Conservation (phyloP, 2,329 filamentous ascomycete species). For the Microcyclospora pomicola region DNA sequence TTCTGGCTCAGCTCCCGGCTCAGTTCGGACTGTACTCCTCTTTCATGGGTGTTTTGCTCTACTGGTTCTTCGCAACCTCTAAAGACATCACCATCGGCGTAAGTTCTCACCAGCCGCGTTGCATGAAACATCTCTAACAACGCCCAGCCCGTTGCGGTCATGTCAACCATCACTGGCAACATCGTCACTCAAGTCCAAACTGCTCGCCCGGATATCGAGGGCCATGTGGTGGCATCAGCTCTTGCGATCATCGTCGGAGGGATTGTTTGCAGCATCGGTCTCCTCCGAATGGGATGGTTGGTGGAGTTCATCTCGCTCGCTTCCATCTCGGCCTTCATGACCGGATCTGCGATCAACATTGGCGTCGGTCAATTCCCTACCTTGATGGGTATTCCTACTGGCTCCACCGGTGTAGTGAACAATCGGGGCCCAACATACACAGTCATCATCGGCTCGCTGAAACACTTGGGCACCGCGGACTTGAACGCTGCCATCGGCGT, state of each 20-base stretch:
- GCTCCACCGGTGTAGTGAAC: slow-evolving; percentile 40
- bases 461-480: slow-evolving; percentile 50
- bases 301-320: slow-evolving; percentile 86
- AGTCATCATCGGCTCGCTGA: slow-evolving; percentile 72
- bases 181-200: slow-evolving; percentile 54
- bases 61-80: slow-evolving; percentile 96
- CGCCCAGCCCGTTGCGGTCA: slow-evolving; percentile 75
- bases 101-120: slow-evolving; percentile 26
- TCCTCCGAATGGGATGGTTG: slow-evolving; percentile 72
- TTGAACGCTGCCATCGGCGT: slow-evolving; percentile 82
- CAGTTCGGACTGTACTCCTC: slow-evolving; percentile 88
- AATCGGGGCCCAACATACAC: slow-evolving; percentile 66
- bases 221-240: slow-evolving; percentile 60
- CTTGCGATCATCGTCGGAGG: slow-evolving; percentile 64
- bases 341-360: slow-evolving; percentile 84
- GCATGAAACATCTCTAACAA: slow-evolving; percentile 3
- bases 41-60: slow-evolving; percentile 87
- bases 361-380: slow-evolving; percentile 67
- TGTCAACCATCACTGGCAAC: slow-evolving; percentile 80
- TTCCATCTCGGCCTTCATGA: slow-evolving; percentile 92
- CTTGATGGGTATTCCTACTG: slow-evolving; percentile 58
- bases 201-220: slow-evolving; percentile 42
- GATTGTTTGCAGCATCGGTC: slow-evolving; percentile 65
- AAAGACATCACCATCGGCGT: slow-evolving; percentile 97
- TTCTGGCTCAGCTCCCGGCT: slow-evolving; percentile 62